Evolutionary conservation across 225 moss, liverwort and hornwort species (phyloP), one percentile per base, ranked within the genome.

Genomic region (Marchantia polymorpha): DNA sequence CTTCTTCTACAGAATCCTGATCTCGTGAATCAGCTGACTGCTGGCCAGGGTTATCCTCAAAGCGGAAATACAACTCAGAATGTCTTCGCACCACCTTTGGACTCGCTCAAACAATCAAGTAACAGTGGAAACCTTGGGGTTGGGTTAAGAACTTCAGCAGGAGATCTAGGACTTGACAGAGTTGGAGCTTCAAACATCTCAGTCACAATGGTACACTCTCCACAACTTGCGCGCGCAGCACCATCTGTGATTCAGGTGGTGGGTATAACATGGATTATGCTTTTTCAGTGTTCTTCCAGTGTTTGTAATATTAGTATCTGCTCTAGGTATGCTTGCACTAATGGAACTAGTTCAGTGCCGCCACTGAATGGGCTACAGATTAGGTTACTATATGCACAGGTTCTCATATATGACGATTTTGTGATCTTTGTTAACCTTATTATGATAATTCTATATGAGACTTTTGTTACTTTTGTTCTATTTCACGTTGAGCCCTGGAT

Each of bases 1-100:
- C 91, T 96, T 80, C 92, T 96, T 29, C 94, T 96, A 27, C 94
- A 89, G 83, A 94, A 96, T 58, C 96, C 96, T 58, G 89, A 87
- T 78, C 80, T 96, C 66, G 91, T 96, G 31, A 92, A 86, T 67
- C 94, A 94, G 86, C 91, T 96, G 10, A 92, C 92, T 64, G 91
- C 89, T 69, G 89, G 90, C 72, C 92, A 94, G 73, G 81, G 60
- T 48, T 83, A 81, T 68, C 54, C 64, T 72, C 56, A 70, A 88
- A 85, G 81, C 89, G 82, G 60, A 77, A 86, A 78, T 75, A 75
- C 83, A 81, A 85, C 78, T 56, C 89, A 77, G 77, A 88, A 64
- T 82, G 88, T 84, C 74, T 86, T 81, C 78, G 81, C 81, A 83
- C 86, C 77, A 77, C 86, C 49, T 83, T 77, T 87, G 84, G 87